Base-by-base conservation (phyloP, 1,284 basidiomycete genomes). In the Paramarasmius palmivorus region DNA sequence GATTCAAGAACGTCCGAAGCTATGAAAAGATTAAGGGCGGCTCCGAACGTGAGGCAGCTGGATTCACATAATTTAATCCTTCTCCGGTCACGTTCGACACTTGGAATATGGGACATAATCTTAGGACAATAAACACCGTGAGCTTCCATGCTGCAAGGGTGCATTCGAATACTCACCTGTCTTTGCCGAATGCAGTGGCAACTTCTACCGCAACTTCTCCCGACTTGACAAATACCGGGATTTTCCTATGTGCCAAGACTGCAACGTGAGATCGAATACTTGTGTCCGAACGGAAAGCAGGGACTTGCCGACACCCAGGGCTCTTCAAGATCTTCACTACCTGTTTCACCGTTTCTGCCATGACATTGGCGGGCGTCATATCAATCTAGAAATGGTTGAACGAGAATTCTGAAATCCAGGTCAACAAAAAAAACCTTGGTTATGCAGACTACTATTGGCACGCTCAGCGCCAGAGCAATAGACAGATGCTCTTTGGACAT, bases 401-500 rank as follows among this genome's bases (percentile, higher is more conserved):
- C 61, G n/a, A 35, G 38, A 36, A 53, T 23, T 37, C 3, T 14
- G 25, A 49, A 46, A 39, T 20, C 52, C 23, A 20, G n/a, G 23
- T 19, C 8, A 25, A 17, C 40, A 55, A n/a, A 15, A 55, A 66
- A 54, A 54, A 91, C 92, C 79, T 98, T 98, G 14, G 95, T 98
- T 49, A 98, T 90, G 68, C 93, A 94, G 25, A 97, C 91, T 4
- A 95, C 86, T 34, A 99, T 89, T 1, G 96, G 96, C 1, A 99
- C 92, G 61, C 89, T 93, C 45, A 99, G 75, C 1, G 96, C 96
- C 0, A 99, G 77, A 0, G 96, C 89, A 53, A 99, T 95, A 1
- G 96, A 94, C 12, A 98, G 76, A 70, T 98, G 96, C 68, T 96
- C 94, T 69, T 98, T 98, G 25, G 92, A 95, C 96, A 98, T 98